Base-by-base conservation (phyloP, 495 filamentous ascomycete species). In the Penicillium diatomitis region DNA sequence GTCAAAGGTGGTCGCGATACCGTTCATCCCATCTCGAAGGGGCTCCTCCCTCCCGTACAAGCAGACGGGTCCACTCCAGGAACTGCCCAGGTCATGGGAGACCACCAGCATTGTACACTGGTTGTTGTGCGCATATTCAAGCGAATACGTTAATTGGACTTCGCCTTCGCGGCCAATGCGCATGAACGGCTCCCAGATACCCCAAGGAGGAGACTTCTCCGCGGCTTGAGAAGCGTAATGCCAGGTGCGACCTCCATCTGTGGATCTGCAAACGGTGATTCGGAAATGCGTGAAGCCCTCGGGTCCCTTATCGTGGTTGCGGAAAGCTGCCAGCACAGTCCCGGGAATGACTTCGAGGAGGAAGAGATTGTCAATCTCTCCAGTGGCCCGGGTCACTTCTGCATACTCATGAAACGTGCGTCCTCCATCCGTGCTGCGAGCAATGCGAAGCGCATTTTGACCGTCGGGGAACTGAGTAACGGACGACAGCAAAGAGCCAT, bases 181-280 rank as follows among this genome's bases (percentile, higher is more conserved):
- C 69, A 82, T 68, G 54, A 82, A 81, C 3, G 80, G 79, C 54
- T 84, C 81, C 81, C 79, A 82, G 33, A 77, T 70, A 0, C 79
- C 79, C 8, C 76, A 57, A 0, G 73, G 70, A 1, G 65, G 54
- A 6, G 53, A 57, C 34, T 67, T 67, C 45, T 70, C 64, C 6
- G 63, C 70, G 7, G 79, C 74, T 46, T 80, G 77, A n/a, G 74
- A 71, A 0, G 77, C 67, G 55, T 70, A 83, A 3, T 46, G 46
- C 81, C 80, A 84, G 1, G 62, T 68, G 2, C 55, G 62, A 1
- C 79, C 81, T 40, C 67, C 69, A 54, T 85, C 78, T 8, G 49
- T 61, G 28, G 78, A 81, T 35, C 70, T 66, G 53, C 76, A 83
- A 9, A 84, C 70, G 0, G 77, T 82, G 57, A 85, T 83, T 28